Percentiles rank a stretch among this genome's conserved stretches.
These are phyloP conservation scores for Lipomyces spencermartinsiae DNA, from an alignment of 805 yeast species.

Conservation along the genomic window DNA sequence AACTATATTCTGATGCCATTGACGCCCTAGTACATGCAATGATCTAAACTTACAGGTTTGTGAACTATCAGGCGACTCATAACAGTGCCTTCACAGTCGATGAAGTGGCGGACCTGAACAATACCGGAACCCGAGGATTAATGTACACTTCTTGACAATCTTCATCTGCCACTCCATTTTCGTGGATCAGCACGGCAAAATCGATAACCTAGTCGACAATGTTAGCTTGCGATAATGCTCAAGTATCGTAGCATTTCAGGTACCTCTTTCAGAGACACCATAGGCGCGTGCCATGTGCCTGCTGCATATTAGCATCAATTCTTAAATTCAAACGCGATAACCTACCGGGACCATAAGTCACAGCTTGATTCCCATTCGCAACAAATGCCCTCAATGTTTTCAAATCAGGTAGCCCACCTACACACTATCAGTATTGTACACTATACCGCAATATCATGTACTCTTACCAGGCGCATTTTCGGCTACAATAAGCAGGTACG, in stretches of 20 bases:
- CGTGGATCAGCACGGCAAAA: slow-evolving; percentile 88
- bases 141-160: slow-evolving; percentile 83
- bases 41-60: not conserved
- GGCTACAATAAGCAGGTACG: slow-evolving; percentile 85
- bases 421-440: slow-evolving; percentile 42
- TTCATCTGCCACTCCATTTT: slow-evolving; percentile 76
- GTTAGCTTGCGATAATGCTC: not conserved
- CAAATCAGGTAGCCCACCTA: slow-evolving; percentile 65
- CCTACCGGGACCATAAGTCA: slow-evolving; percentile 54
- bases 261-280: slow-evolving; percentile 75
- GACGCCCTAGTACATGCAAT: not conserved
- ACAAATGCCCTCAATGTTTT: slow-evolving; percentile 66
- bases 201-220: slow-evolving; percentile 54
- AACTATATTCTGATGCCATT: not conserved
- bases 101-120: slow-evolving; percentile 12
- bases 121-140: slow-evolving; percentile 60
- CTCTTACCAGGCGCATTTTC: slow-evolving; percentile 48
- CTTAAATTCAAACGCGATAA: not conserved
- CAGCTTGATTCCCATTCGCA: slow-evolving; percentile 84
- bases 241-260: not conserved
- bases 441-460: not conserved
- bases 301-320: not conserved
- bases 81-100: not conserved
- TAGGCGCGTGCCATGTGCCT: slow-evolving; percentile 95
- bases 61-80: not conserved